Evolutionary conservation across 2,329 filamentous ascomycete species (phyloP).

Genomic region (Monosporascus sp.): DNA sequence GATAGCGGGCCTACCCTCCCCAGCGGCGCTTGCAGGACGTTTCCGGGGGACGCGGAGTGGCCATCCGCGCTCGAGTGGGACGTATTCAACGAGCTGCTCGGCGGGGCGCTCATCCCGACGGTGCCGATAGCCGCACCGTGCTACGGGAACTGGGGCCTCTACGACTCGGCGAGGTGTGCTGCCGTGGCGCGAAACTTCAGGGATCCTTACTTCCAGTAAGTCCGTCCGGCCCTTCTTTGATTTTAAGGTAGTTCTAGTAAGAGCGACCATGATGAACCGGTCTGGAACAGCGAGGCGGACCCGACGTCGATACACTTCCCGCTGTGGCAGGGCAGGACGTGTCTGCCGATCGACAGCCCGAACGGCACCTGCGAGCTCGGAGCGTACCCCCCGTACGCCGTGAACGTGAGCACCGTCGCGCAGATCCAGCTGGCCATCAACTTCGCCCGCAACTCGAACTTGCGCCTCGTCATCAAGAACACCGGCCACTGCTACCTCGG

Average conservation of each 20-base stretch:
- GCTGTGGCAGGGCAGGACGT: neutral
- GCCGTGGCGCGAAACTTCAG: neutral
- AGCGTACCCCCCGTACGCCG: neutral
- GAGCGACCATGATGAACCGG: too few relatives aligned
- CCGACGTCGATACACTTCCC: neutral
- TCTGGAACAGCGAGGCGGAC: neutral
- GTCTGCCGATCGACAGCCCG: neutral
- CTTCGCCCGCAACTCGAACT: conserved; percentile 10
- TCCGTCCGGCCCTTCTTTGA: neutral
- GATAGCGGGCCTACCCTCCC: neutral
- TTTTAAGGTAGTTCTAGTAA: neutral
- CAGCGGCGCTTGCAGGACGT: neutral
- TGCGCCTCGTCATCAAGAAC: conserved; percentile 13
- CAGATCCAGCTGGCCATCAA: conserved; percentile 5
- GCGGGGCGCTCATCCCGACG: neutral
- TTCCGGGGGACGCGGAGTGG: neutral
- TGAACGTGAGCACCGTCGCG: conserved; percentile 2
- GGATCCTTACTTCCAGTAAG: neutral
- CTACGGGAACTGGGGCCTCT: neutral
- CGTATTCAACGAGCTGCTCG: neutral
- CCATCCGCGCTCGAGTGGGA: neutral
- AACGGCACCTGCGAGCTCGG: neutral
- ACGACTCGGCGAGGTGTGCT: neutral
- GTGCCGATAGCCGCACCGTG: neutral
- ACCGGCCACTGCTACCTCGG: conserved; percentile 26